Evolutionary conservation across 176 grass and related monocot genomes (phyloP).

Genomic region (Saccharum officinarum): DNA sequence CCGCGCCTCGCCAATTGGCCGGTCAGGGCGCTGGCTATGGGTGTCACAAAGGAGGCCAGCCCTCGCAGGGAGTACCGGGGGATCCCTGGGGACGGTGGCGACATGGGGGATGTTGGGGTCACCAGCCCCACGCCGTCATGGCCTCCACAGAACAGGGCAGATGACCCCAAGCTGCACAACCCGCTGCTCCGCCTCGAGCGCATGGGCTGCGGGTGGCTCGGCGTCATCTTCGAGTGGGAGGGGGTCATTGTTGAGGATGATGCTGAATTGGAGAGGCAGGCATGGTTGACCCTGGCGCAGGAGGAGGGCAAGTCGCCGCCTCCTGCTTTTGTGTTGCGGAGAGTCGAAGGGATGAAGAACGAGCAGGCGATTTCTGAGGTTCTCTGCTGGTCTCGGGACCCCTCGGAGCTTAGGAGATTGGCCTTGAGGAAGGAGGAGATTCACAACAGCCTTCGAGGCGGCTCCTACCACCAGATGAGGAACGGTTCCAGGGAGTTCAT

Average conservation of each 20-base stretch:
- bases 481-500: conserved; percentile 82
- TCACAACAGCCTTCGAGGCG: conserved; percentile 44
- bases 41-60: conserved; percentile 60
- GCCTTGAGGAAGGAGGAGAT: conserved; percentile 81
- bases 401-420: conserved; percentile 55
- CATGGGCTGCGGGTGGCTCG: conserved; percentile 93
- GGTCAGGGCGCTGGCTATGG: conserved; percentile 53
- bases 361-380: conserved; percentile 93
- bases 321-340: conserved; percentile 50
- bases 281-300: conserved; percentile 67
- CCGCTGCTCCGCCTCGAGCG: conserved; percentile 73
- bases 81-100: conserved; percentile 53
- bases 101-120: conserved; percentile 11
- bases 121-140: conserved; percentile 40
- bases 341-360: conserved; percentile 86
- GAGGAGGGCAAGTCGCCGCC: conserved; percentile 86
- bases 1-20: conserved; percentile 42
- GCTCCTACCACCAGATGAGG: conserved; percentile 62
- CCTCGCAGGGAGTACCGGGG: conserved; percentile 46
- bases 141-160: conserved; percentile 71
- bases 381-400: conserved; percentile 88
- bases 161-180: conserved; percentile 78
- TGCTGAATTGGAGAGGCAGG: conserved; percentile 57
- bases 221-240: conserved; percentile 92
- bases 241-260: conserved; percentile 90